Base-by-base conservation (phyloP, 257 asterid species). In the Scutellaria galericulata region DNA sequence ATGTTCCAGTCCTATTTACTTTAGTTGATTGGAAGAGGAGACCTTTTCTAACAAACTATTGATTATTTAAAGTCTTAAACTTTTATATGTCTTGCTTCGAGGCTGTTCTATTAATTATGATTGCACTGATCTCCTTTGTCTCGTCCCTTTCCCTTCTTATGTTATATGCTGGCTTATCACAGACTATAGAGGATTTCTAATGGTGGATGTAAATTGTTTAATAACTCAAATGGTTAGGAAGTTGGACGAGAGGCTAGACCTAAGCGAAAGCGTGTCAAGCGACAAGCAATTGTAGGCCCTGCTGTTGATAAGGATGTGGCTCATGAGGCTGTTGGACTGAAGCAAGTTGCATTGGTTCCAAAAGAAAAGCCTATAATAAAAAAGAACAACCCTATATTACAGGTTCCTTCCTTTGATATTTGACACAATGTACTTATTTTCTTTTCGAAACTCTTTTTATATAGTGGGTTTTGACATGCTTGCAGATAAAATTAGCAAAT, bases 271-370 rank as follows among this genome's bases (percentile, higher is more conserved):
- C 99, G 97, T 71, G 79, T 72, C 75, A 88, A 82, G 83, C 78
- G 83, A 72, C 88, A 76, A 70, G 80, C 86, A 24, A 91, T 91
- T 73, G 83, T 94, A 14, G 99, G 99, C 68, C 99, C 97, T 61
- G 99, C 92, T 55, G 74, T 88, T 70, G 88, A 94, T 80, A 89
- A 91, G 77, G 89, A 83, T 64, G 92, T 94, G 73, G 86, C 83
- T 63, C 97, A 87, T 71, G 99, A 91, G 81, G 90, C 93, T 76
- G 97, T 90, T 84, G 99, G 99, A 76, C 55, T 89, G 84, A 94
- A 84, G 78, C 83, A 80, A 78, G 90, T 86, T 77, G 72, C 87
- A 14, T 81, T 91, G 74, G 84, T 91, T 78, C 97, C 99, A 52
- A 91, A 86, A 70, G 99, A 94, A 81, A 91, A 84, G 77, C 93